Evolutionary conservation across 805 yeast species (phyloP), one percentile per base, ranked within the genome.

Genomic region (Lachancea nothofagi): DNA sequence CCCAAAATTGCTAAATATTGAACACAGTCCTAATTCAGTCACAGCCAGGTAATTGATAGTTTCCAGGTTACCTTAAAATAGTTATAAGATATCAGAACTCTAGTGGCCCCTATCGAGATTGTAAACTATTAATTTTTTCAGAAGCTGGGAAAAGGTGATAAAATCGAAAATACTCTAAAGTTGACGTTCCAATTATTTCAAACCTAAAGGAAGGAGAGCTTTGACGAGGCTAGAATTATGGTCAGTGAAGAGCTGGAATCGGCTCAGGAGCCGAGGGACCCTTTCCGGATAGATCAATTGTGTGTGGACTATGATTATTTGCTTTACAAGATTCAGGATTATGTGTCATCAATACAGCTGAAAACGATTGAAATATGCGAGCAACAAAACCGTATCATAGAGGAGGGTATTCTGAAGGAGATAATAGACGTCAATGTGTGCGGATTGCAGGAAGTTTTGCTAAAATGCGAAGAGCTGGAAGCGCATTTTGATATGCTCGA

Each of bases 261-360:
- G 9, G 22, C 21, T 4, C 33, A 33, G 12, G 31, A 28, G 15
- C 32, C 27, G 19, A 21, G 26, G 14, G 89, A 83, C 57, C 86
- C 87, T 1, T 61, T 83, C 19, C 75, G 78, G 9, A 69, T 83
- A 13, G 73, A 76, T 49, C 69, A 72, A 41, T 61, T 83, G 30
- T 75, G 83, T 0, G 64, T 80, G 18, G 73, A 71, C 38, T 82
- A 74, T 54, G 90, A 83, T 50, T 79, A 80, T 49, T 57, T 83
- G 28, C 55, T 82, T 54, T 79, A 66, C 61, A 77, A 75, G 53
- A 78, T 83, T 36, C 70, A 71, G 33, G 83, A 78, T 44, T 69
- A 71, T 38, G 69, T 82, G 5, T 60, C 69, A 17, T 61, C 66
- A 2, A 57, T 79, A 18, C 67, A 77, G 6, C 70, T 72, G 44